phyloP scores from a whole-genome alignment of 805 yeast species.

The Saccharomycopsis sp. region DNA sequence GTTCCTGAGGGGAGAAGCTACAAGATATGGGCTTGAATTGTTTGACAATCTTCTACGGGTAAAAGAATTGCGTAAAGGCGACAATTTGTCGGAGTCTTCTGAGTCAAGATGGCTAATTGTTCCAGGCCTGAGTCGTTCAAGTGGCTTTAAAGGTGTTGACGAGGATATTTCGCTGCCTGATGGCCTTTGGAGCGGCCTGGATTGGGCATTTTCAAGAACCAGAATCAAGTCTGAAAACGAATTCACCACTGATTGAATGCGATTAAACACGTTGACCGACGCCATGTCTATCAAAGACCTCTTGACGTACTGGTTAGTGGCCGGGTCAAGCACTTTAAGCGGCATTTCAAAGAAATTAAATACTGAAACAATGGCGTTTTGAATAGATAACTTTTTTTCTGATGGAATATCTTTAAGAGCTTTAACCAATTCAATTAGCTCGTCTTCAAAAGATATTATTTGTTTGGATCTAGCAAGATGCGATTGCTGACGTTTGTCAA shows the following conservation, averaged over 20 bases:
- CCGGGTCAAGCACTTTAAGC: constrained; percentile 3
- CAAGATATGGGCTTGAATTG: background rate
- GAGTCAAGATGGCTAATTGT: constrained; percentile 17
- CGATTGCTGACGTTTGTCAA: constrained; percentile 20
- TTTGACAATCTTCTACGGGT: constrained; percentile 5
- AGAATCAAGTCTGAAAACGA: constrained; percentile 30
- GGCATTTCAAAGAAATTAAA: constrained; percentile 28
- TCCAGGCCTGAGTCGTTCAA: constrained; percentile 1
- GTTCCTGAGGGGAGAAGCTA: background rate
- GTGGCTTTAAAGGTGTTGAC: constrained; percentile 5
- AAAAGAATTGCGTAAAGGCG: constrained; percentile 7
- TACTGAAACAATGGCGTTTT: constrained; percentile 22
- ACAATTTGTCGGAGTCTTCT: constrained; percentile 16
- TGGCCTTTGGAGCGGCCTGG: background rate
- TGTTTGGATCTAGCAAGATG: constrained; percentile 25
- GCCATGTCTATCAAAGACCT: constrained; percentile 28
- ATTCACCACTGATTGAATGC: constrained; percentile 30
- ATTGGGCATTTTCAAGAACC: constrained; percentile 21
- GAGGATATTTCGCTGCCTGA: constrained; percentile 10
- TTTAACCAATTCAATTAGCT: constrained; percentile 24
- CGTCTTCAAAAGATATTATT: constrained; percentile 30
- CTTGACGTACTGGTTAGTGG: background rate
- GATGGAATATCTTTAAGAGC: constrained; percentile 20
- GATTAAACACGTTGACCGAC: constrained; percentile 26
- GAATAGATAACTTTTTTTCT: constrained; percentile 23